These are phyloP conservation scores for Chytriomyces hyalinus DNA, from an alignment of 192 early-diverging fungal genomes.

Conservation along the genomic window DNA sequence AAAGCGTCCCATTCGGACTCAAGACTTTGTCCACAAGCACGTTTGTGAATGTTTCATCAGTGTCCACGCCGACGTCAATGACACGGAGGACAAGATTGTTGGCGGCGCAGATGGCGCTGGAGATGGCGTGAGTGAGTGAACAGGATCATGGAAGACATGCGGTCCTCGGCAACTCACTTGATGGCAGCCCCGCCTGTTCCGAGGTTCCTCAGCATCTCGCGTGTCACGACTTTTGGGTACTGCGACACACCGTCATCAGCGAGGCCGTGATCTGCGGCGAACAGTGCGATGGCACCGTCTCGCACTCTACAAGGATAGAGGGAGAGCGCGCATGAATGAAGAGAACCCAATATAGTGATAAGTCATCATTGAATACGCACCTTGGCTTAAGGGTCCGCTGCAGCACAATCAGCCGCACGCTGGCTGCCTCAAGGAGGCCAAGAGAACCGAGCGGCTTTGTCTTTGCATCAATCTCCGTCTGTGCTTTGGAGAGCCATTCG, in stretches of 20 bases:
- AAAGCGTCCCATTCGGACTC: conserved; percentile 24
- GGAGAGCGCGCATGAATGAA: neutral
- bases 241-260: conserved; percentile 36
- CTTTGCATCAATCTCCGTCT: conserved; percentile 29
- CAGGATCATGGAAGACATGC: neutral
- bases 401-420: conserved; percentile 24
- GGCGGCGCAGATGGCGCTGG: conserved; percentile 13
- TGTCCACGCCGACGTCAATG: conserved; percentile 39
- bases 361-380: conserved; percentile 3
- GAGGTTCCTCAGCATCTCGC: conserved; percentile 38
- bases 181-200: conserved; percentile 37
- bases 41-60: conserved; percentile 14
- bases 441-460: conserved; percentile 41
- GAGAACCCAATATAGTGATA: neutral
- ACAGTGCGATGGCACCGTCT: conserved; percentile 20
- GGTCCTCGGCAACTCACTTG: conserved; percentile 24
- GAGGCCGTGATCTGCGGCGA: conserved; percentile 41
- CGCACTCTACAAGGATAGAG: conserved; percentile 19
- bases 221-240: conserved; percentile 39
- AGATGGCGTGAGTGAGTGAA: neutral
- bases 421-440: conserved; percentile 26
- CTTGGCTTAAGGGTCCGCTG: conserved; percentile 23
- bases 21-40: conserved; percentile 4
- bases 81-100: conserved; percentile 3
- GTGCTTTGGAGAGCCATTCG: conserved; percentile 15